Base-by-base conservation (phyloP, 2,329 filamentous ascomycete species). In the Fusarium armeniacum region DNA sequence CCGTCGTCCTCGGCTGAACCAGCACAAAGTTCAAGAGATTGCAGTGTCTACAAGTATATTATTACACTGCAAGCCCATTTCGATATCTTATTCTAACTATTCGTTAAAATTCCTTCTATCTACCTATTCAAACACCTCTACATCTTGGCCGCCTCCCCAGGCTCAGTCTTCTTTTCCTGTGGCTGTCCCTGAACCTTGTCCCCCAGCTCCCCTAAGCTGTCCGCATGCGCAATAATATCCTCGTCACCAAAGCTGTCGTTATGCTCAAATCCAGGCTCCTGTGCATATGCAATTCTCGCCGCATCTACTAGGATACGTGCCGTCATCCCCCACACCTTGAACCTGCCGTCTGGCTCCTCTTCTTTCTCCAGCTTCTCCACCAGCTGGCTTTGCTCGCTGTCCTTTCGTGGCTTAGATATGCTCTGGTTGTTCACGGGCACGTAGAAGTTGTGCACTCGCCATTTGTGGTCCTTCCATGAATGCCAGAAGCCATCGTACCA, bases 321-420 rank as follows among this genome's bases (percentile, higher is more conserved):
- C 55, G 95, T 98, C 93, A 98, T 95, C 18, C 95, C 95, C 87
- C 94, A 98, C 6, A 98, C 94, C 72, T 92, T 90, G 80, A 96
- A 97, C 38, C 91, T 84, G 4, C 83, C 83, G 6, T 80, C 76
- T 13, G 80, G 78, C 63, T 85, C 81, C 65, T 82, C 76, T 46
- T 82, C 83, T 67, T 85, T 82, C 60, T 87, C 82, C 18, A 85
- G 73, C 65, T 78, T 75, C 62, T 82, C 81, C 5, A 79, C 79
- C 47, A 83, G 75, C 43, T 81, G 78, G 55, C 82, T 81, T 76
- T 88, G 80, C 41, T 77, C 81, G 60, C 80, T 80, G 58, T 52
- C 62, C 26, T 69, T 69, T n/a, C 76, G 71, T 22, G 91, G 89
- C 78, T 86, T 89, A 12, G 88, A 86, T 22, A 94, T 91, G 26